Conservation (phyloP, 1,284 basidiomycete species). For the Ustilago xerochloae region DNA sequence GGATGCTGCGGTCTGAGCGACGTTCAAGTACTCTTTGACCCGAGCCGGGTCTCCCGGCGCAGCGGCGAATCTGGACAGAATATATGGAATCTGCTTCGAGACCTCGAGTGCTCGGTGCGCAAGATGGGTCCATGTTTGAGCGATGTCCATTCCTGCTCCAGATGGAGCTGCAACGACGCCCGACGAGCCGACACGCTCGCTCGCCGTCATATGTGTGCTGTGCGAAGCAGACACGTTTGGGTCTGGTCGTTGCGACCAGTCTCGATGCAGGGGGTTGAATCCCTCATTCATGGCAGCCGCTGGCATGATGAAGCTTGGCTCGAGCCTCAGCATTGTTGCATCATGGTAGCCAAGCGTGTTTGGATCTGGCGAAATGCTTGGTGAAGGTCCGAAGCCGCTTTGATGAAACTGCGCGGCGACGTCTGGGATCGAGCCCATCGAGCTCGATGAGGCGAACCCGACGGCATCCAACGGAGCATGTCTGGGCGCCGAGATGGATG, state of each 20-base stretch:
- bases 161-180: background rate
- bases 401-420: constrained; percentile 1
- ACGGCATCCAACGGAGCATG: background rate
- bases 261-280: constrained; percentile 1
- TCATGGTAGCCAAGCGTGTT: constrained; percentile 8
- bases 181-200: background rate
- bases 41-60: constrained; percentile 26
- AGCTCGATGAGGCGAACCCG: background rate
- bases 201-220: background rate
- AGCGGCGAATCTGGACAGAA: constrained; percentile 10
- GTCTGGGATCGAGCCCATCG: background rate
- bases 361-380: constrained; percentile 8
- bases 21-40: constrained; percentile 36
- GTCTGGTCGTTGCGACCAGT: constrained; percentile 19
- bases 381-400: constrained; percentile 9
- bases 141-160: background rate
- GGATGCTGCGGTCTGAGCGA: constrained; percentile 28
- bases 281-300: constrained; percentile 7
- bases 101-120: constrained; percentile 21
- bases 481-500: constrained; percentile 9
- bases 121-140: constrained; percentile 15
- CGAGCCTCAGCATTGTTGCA: constrained; percentile 23
- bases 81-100: constrained; percentile 26
- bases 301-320: constrained; percentile 14
- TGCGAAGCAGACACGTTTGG: background rate